Evolutionary conservation across 805 yeast species (phyloP), one percentile per base, ranked within the genome.

Genomic region (Maudiozyma turicensis): DNA sequence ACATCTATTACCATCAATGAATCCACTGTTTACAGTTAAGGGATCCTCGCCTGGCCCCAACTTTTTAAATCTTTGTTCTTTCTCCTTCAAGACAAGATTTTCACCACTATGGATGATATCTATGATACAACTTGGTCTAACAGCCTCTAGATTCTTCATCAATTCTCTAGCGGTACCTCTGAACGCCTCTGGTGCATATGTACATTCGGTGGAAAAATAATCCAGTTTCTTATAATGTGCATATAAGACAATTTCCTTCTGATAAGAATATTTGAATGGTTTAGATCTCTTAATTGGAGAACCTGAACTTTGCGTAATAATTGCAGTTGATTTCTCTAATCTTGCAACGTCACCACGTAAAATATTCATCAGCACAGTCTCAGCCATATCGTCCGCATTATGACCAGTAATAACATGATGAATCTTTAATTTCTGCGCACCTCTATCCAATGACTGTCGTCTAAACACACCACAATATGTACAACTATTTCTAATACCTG

Each of bases 311-410:
- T 80, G 80, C 0, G 99, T 93, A 52, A 91, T 75, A 40, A 93
- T 88, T 26, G 84, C 76, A 8, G 95, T 86, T 14, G 96, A 88
- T 55, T 84, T 81, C 61, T 87, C 98, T 48, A 93, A 71, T 54
- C 99, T 74, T 28, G 95, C 95, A 6, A 89, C 84, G 63, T 93
- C 99, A n/a, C 99, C 99, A 58, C 99, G 75, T 31, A 93, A 69
- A 42, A 93, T 68, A 66, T 93, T 93, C 98, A 93, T 91, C 48
- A 93, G 68, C 5, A 93, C 95, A 0, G 99, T 93, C 61, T 93
- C 99, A 1, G 99, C 99, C 87, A 93, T 86, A 68, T 93, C 99
- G 66, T 93, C 99, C 0, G 99, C 99, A 65, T 93, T 93, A 67
- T 93, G 99, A 2, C 99, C 99, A 0, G 99, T 93, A 1, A 93